Evolutionary conservation across 495 filamentous ascomycete genomes (phyloP).

Genomic region (Hyaloscypha bicolor): DNA sequence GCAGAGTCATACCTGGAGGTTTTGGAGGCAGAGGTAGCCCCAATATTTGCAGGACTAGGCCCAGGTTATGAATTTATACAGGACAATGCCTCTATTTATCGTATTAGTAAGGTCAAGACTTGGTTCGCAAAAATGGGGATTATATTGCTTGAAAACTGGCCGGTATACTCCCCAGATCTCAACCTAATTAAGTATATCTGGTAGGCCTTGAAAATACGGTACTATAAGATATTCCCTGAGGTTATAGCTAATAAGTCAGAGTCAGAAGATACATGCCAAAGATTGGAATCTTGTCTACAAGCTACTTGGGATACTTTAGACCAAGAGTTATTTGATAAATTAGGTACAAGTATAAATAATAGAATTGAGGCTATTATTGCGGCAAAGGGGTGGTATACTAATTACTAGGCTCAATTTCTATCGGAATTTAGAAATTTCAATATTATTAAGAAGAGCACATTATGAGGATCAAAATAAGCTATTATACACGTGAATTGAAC

Average conservation of each 20-base stretch:
- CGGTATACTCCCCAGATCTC: background rate
- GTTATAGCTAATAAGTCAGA: background rate
- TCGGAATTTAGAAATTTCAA: too few species aligned
- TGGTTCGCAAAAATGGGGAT: constrained; percentile 1
- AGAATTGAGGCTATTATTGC: too few species aligned
- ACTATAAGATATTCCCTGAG: background rate
- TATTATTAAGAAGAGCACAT: too few species aligned
- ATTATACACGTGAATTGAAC: too few species aligned
- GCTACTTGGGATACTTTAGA: too few species aligned
- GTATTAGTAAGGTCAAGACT: background rate
- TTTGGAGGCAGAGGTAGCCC: background rate
- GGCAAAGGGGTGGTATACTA: too few species aligned
- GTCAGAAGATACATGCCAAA: too few species aligned
- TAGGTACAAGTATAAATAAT: too few species aligned
- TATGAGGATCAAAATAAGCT: too few species aligned
- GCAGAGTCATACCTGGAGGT: constrained; percentile 3
- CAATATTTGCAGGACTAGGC: background rate
- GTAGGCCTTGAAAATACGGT: background rate
- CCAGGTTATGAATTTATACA: constrained; percentile 10
- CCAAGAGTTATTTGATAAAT: too few species aligned
- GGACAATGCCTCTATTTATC: constrained; percentile 8
- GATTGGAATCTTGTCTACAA: too few species aligned
- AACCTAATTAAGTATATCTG: background rate
- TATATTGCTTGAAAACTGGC: background rate
- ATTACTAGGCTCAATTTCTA: too few species aligned